These are phyloP conservation scores for Cetradonia linearis DNA, from an alignment of 495 filamentous ascomycete species.

Conservation along the genomic window DNA sequence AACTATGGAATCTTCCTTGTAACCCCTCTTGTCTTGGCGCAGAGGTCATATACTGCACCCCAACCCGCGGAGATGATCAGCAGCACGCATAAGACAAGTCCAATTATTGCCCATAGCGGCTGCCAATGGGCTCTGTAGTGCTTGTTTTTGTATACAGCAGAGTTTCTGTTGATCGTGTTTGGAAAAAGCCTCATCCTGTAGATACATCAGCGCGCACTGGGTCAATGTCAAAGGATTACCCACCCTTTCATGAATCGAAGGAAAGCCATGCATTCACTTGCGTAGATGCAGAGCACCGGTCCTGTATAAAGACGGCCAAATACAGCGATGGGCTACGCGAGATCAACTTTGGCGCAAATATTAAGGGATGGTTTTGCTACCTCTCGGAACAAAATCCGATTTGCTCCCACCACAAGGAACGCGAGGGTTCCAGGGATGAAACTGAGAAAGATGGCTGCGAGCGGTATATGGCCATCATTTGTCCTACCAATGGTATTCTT, in stretches of 20 bases:
- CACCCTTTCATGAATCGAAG: conserved; percentile 34
- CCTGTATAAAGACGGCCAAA: conserved; percentile 31
- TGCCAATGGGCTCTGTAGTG: conserved; percentile 30
- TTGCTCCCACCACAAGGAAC: conserved; percentile 27
- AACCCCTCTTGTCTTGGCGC: conserved; percentile 11
- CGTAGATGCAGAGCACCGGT: conserved; percentile 32
- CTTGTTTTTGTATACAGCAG: conserved; percentile 13
- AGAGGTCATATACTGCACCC: conserved; percentile 27
- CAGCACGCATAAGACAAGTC: conserved; percentile 22
- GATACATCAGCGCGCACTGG: not conserved
- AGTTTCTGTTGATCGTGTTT: conserved; percentile 21
- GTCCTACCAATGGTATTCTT: conserved; percentile 31
- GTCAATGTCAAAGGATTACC: conserved; percentile 2
- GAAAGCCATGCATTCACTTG: conserved; percentile 37
- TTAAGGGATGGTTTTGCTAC: conserved; percentile 13
- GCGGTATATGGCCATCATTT: conserved; percentile 34
- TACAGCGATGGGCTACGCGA: conserved; percentile 29
- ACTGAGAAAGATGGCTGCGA: conserved; percentile 30
- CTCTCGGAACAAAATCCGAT: conserved; percentile 28
- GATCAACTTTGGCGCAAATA: not conserved
- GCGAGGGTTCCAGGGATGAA: conserved; percentile 23
- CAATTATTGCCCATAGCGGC: conserved; percentile 27
- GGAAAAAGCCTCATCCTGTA: conserved; percentile 19
- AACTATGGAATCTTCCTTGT: conserved; percentile 17
- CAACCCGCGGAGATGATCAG: conserved; percentile 26